Base-by-base conservation (phyloP, 164 flowering plant genomes). In the Umbilicus rupestris region DNA sequence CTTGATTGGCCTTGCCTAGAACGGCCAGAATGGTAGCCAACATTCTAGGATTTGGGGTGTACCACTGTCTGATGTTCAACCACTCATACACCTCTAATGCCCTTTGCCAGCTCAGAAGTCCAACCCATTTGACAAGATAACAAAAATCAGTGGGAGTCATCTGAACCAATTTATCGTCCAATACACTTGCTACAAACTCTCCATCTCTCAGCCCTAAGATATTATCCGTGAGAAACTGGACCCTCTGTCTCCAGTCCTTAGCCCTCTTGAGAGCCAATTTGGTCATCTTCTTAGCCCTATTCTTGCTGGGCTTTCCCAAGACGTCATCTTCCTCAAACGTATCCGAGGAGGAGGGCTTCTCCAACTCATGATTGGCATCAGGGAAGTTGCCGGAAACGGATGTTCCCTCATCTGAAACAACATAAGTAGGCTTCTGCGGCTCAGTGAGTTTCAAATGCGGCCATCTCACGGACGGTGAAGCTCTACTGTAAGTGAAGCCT, bases 91-190 rank as follows among this genome's bases (percentile, higher is more conserved):
- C 81, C 87, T 94, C 99, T 73, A 94, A 67, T 0, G 90, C 96
- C 52, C 99, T 73, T 5, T 88, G 87, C 99, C 99, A 91, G 70
- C 77, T 94, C 41, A 74, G 73, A 60, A 79, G 74, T 16, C 97
- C 99, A 0, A 94, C 89, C 86, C 82, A 84, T 70, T 94, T 94
- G 68, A 94, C 96, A 44, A 89, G 82, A 67, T 82, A 88, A 75
- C 97, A 91, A 44, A 65, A 94, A 80, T 94, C 99, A 2, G 88
- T 87, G 0, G 97, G 97, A 0, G 96, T 84, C 97, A 94, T 87
- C 74, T 88, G 96, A 35, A 89, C 94, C 50, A 63, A 64, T 69
- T 78, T 71, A 17, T 78, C 78, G 42, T 94, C 96, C 81, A 94
- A 78, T 44, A 94, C 92, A 70, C 85, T 97, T 0, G 89, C 97